Base-by-base conservation (phyloP, 2,329 filamentous ascomycete genomes). In the Monilinia polystroma region DNA sequence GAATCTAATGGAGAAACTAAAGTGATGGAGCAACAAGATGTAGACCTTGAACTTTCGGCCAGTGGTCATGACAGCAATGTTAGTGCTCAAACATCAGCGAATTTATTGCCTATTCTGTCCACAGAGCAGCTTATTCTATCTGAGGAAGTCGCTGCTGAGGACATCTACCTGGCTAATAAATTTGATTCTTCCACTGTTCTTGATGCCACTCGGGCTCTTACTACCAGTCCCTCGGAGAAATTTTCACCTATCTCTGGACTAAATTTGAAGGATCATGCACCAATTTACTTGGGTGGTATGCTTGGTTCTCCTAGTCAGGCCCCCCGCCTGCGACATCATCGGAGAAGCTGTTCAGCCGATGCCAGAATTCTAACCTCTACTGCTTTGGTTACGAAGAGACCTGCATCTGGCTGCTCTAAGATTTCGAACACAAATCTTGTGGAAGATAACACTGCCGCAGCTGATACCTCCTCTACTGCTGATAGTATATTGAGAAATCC, bases 341-440 rank as follows among this genome's bases (percentile, higher is more conserved):
- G 14, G 47, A 60, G 63, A 52, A 66, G 63, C 47, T 26, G 20
- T 38, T 66, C 63, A 14, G 23, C 55, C 23, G 29, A 18, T 7
- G 23, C 35, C 14, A n/a, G 41, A 3, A 16, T 23, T 18, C 63
- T 11, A 35, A 58, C n/a, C 12, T 43, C 11, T 43, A n/a, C 45
- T 23, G 4, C 7, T 43, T 18, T 8, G 2, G 0, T 4, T 29
- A 26, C 51, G 2, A 43, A 20, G 14, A 66, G 63, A 23, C 45
- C 45, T n/a, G 16, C 20, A 0, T 62, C 58, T 4, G 26, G 41
- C 2, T 43, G 51, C 23, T 23, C n/a, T 51, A 16, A 59, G n/a
- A 59, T 35, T 3, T 38, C 59, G 11, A 32, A 32, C 29, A 47
- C 18, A 8, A 43, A 29, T n/a, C 43, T 14, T 20, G 12, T 43